A percentile compares a stretch with the other conserved stretches of the same genome.
Evolutionary conservation across 495 filamentous ascomycete genomes (phyloP).

Genomic region (Pyrenopolyporus hunteri): DNA sequence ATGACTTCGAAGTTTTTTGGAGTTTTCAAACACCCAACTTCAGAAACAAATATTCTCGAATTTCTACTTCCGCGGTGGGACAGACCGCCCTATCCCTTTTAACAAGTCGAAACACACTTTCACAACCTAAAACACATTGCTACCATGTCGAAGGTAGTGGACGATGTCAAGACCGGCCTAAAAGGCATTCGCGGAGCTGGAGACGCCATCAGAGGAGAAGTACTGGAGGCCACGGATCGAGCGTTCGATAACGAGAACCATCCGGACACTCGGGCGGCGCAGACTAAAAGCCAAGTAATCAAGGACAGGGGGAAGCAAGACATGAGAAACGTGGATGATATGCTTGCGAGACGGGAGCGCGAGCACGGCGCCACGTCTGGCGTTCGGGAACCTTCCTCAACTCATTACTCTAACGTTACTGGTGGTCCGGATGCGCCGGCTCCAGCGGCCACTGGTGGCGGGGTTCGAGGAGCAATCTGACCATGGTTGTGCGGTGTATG

Average conservation of each 20-base stretch:
- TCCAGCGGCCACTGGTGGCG: too few relatives aligned
- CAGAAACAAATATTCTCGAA: too few relatives aligned
- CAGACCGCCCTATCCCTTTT: background rate
- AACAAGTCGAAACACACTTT: too few relatives aligned
- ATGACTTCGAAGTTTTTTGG: too few relatives aligned
- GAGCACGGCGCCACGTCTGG: slow-evolving; percentile 17
- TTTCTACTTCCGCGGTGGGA: too few relatives aligned
- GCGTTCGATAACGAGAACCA: slow-evolving; percentile 33
- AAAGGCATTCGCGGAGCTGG: slow-evolving; percentile 40
- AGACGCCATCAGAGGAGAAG: slow-evolving; percentile 32
- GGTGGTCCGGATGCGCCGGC: too few relatives aligned
- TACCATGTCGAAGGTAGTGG: slow-evolving; percentile 36
- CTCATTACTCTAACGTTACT: slow-evolving; percentile 4
- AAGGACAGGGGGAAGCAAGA: slow-evolving; percentile 33
- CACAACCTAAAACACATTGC: background rate
- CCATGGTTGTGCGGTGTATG: too few relatives aligned
- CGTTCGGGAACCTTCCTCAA: background rate
- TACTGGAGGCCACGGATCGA: slow-evolving; percentile 30
- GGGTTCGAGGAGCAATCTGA: too few relatives aligned
- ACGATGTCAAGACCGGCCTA: slow-evolving; percentile 37
- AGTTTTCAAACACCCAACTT: too few relatives aligned
- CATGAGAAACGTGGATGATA: slow-evolving; percentile 26
- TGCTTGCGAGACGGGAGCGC: slow-evolving; percentile 25
- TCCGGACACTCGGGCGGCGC: slow-evolving; percentile 22
- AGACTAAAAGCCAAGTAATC: slow-evolving; percentile 32